Evolutionary conservation across 371 early-diverging fungal species (phyloP).

Genomic region (Lichtheimia hyalospora): DNA sequence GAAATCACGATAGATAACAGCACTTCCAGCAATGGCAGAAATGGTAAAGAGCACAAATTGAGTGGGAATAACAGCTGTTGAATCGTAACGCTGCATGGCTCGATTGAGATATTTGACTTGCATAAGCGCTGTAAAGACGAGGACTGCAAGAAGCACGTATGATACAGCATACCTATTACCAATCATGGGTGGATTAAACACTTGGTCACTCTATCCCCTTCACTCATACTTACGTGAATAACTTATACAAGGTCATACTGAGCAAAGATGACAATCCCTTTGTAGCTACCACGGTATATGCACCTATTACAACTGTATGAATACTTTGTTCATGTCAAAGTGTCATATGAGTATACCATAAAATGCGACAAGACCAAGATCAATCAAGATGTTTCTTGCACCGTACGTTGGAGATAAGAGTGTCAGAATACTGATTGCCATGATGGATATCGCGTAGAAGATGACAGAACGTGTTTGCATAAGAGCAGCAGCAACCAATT

Average conservation of each 20-base stretch:
- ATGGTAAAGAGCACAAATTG: constrained; percentile 80
- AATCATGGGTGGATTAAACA: no score
- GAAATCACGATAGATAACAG: constrained; percentile 73
- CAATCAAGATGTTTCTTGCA: constrained; percentile 53
- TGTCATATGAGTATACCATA: constrained; percentile 47
- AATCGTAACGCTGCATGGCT: constrained; percentile 68
- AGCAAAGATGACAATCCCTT: constrained; percentile 66
- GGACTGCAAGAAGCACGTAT: constrained; percentile 60
- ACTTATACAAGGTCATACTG: constrained; percentile 50
- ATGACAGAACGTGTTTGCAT: constrained; percentile 51
- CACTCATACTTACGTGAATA: constrained; percentile 44
- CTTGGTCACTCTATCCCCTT: neutral
- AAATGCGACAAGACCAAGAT: constrained; percentile 60
- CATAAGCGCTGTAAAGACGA: constrained; percentile 66
- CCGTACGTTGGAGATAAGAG: constrained; percentile 48
- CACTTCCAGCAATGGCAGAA: constrained; percentile 74
- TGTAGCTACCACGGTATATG: constrained; percentile 69
- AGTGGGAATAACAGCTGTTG: constrained; percentile 77
- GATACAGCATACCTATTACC: constrained; percentile 56
- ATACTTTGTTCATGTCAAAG: neutral
- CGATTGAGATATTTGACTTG: constrained; percentile 75
- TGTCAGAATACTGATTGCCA: constrained; percentile 28
- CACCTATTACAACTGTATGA: constrained; percentile 37
- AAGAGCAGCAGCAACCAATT: constrained; percentile 52
- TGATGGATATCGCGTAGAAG: constrained; percentile 47